Conservation (phyloP, 805 yeast genomes). For the Tetrapisispora taiwanensis region DNA sequence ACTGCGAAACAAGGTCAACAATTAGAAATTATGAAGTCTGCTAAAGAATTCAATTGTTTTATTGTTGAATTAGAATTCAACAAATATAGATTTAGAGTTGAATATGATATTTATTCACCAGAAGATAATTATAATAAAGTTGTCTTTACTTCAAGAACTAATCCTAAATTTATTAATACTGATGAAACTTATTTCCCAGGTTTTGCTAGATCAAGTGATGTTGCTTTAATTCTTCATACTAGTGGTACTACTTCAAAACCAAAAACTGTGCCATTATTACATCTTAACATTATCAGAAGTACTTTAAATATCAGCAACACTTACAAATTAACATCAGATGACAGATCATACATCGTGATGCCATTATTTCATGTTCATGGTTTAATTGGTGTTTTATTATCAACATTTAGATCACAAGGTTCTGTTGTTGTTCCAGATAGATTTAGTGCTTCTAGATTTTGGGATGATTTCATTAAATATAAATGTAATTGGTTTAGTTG, state of each 20-base stretch:
- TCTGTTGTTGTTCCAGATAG: constrained; percentile 49
- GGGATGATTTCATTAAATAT: constrained; percentile 44
- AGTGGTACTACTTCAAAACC: constrained; percentile 73
- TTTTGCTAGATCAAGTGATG: constrained; percentile 38
- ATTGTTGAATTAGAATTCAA: constrained; percentile 46
- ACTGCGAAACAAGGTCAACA: constrained; percentile 23
- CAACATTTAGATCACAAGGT: constrained; percentile 53
- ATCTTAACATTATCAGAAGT: constrained; percentile 50
- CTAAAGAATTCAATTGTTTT: constrained; percentile 37
- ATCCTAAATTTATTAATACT: constrained; percentile 27
- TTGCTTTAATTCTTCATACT: constrained; percentile 60
- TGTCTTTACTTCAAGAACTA: constrained; percentile 19
- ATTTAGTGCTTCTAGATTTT: constrained; percentile 53
- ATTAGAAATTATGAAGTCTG: constrained; percentile 41
- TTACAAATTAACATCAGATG: constrained; percentile 40
- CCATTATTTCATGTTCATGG: constrained; percentile 76
- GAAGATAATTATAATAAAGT: constrained; percentile 18
- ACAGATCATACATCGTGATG: constrained; percentile 58
- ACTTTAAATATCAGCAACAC: constrained; percentile 50
- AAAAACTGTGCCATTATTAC: constrained; percentile 64
- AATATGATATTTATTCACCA: constrained; percentile 29
- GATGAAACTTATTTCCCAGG: constrained; percentile 31
- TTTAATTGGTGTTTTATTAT: constrained; percentile 51
- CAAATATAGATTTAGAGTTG: constrained; percentile 33
- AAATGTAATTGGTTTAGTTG: constrained; percentile 65